These are phyloP conservation scores for Solanum chacoense DNA, from an alignment of 305 asterid genomes.

Conservation along the genomic window DNA sequence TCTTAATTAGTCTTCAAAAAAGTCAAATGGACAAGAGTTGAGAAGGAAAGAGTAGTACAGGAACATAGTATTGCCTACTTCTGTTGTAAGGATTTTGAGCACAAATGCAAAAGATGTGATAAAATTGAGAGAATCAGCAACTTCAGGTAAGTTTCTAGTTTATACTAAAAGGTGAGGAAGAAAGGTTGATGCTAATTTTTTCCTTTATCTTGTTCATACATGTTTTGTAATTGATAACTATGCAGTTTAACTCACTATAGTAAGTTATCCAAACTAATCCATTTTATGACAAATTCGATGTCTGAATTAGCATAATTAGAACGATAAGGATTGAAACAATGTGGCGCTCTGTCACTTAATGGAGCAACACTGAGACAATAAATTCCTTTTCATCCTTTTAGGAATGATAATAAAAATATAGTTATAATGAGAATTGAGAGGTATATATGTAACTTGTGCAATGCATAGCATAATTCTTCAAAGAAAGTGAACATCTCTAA, in stretches of 20 bases:
- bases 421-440: background rate
- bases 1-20: background rate
- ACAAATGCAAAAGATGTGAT: background rate
- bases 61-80: background rate
- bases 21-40: background rate
- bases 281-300: background rate
- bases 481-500: background rate
- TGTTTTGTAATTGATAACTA: background rate
- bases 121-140: background rate
- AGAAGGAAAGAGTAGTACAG: background rate
- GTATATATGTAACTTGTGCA: background rate
- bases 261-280: background rate
- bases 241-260: background rate
- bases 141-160: background rate
- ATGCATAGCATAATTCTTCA: background rate
- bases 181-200: background rate
- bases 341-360: background rate
- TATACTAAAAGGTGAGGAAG: background rate
- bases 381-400: background rate
- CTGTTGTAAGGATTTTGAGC: background rate
- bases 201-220: background rate
- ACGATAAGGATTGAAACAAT: background rate
- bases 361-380: background rate
- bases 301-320: background rate
- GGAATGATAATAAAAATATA: background rate